A percentile compares a stretch with the other conserved stretches of the same genome.
phyloP scores from a whole-genome alignment of 2,329 filamentous ascomycete genomes.

The Colletotrichum noveboracense region DNA sequence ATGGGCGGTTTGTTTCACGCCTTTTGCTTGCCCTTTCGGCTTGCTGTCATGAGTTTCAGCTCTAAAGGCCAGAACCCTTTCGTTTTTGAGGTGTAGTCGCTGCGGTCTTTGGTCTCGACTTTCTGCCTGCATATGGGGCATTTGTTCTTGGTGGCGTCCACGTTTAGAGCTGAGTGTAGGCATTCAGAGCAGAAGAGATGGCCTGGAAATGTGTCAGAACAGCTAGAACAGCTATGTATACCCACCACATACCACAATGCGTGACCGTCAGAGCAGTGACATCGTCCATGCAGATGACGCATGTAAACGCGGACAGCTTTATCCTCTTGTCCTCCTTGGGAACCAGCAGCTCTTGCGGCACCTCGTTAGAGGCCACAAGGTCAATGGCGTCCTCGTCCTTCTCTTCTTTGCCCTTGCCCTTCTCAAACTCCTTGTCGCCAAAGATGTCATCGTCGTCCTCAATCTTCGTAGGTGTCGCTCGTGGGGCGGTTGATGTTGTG shows the following conservation, averaged over 20 bases:
- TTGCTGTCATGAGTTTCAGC: slow-evolving; percentile 66
- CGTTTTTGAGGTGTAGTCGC: slow-evolving; percentile 45
- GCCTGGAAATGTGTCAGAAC: slow-evolving; percentile 42
- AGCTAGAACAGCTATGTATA: background rate
- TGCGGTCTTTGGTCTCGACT: slow-evolving; percentile 53
- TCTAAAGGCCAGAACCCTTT: slow-evolving; percentile 65
- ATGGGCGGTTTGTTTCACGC: background rate
- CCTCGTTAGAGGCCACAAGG: slow-evolving; percentile 47
- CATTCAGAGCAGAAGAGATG: slow-evolving; percentile 70
- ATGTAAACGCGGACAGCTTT: slow-evolving; percentile 64
- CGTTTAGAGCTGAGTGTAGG: slow-evolving; percentile 64
- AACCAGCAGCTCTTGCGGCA: slow-evolving; percentile 48
- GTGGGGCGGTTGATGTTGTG: slow-evolving; percentile 30
- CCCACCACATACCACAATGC: slow-evolving; percentile 63
- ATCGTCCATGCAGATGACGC: slow-evolving; percentile 72
- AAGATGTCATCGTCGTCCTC: slow-evolving; percentile 32
- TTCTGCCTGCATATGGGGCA: slow-evolving; percentile 70
- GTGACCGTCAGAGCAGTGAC: slow-evolving; percentile 64
- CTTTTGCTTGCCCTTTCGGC: slow-evolving; percentile 53
- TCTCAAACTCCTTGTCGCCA: slow-evolving; percentile 22
- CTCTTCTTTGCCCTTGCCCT: slow-evolving; percentile 27
- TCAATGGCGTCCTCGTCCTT: slow-evolving; percentile 39
- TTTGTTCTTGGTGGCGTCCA: slow-evolving; percentile 58
- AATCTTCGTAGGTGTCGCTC: background rate
- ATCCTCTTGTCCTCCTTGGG: slow-evolving; percentile 52